Conservation (phyloP, 352 stramenopile species). For the Halophytophthora polymorphica region DNA sequence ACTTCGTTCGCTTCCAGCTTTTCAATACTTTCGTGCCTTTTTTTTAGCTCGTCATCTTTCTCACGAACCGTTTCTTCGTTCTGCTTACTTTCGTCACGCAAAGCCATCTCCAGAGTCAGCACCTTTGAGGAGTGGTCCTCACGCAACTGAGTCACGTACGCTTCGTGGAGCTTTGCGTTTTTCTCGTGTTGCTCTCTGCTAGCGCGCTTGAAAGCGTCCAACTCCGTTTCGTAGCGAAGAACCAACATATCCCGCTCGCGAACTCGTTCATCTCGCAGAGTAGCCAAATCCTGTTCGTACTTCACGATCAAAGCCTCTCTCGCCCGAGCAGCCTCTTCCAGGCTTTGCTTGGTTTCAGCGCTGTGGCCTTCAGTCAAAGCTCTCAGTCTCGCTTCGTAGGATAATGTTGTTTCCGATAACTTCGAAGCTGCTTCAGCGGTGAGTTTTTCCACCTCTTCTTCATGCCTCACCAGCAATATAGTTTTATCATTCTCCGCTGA, state of each 20-base stretch:
- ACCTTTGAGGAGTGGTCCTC: constrained; percentile 39
- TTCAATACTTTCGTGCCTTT: constrained; percentile 13
- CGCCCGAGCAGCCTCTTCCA: constrained; percentile 10
- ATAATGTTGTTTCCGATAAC: constrained; percentile 20
- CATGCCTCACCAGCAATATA: constrained; percentile 20
- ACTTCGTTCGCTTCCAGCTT: constrained; percentile 22
- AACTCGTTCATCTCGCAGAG: constrained; percentile 19
- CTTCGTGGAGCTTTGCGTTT: constrained; percentile 22
- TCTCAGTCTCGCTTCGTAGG: constrained; percentile 20
- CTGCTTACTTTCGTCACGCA: constrained; percentile 41
- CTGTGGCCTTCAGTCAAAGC: constrained; percentile 11
- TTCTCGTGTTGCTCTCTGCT: constrained; percentile 40
- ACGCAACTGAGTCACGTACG: constrained; percentile 32
- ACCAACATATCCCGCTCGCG: constrained; percentile 20
- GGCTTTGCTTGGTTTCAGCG: constrained; percentile 11
- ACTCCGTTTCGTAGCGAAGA: constrained; percentile 47
- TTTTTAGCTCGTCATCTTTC: constrained; percentile 25
- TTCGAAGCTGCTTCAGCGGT: constrained; percentile 11
- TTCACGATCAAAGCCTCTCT: constrained; percentile 22
- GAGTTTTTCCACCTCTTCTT: constrained; percentile 17
- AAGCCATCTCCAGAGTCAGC: constrained; percentile 37
- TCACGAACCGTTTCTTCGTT: constrained; percentile 16
- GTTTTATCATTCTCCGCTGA: constrained; percentile 9
- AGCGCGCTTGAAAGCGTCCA: constrained; percentile 33
- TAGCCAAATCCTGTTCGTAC: constrained; percentile 19